Base-by-base conservation (phyloP, 257 asterid species). In the Capsicum chinense region DNA sequence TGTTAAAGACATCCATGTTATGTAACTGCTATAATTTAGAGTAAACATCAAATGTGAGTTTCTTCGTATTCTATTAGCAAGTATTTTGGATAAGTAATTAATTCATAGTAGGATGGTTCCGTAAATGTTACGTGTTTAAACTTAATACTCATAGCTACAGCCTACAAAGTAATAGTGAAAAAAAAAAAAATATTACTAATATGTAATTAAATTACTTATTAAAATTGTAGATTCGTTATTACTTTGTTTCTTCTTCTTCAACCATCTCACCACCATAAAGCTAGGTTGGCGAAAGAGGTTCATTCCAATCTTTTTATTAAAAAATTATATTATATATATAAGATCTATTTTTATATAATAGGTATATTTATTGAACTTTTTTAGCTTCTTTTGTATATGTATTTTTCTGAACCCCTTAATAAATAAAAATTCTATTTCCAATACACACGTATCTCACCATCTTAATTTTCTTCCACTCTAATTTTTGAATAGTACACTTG, bases 401-500 rank as follows among this genome's bases (percentile, higher is more conserved):
- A 44, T 6, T 44, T 44, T 44, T 44, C 6, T 44, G 7, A 44
- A 44, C 7, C 6, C 48, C 7, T 44, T 48, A 7, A 7, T 48
- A 7, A 7, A 48, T 48, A 7, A 1, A 48, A 48, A 48, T 48
- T 48, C 9, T 48, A 1, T 7, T 10, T 48, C 12, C 1, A 44
- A 4, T 26, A 26, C 48, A 44, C 0, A n/a, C 48, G 1, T 44
- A 44, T 44, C 48, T 44, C 48, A 44, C 7, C 48, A 44, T 44
- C 48, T 44, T 3, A 48, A 7, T 5, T 7, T 48, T 0, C 1
- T 13, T 66, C 26, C 26, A 58, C 26, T 39, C 50, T 6, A 39
- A 48, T 76, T 26, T 78, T 54, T 54, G 39, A 47, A 54, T 78
- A 54, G 50, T 78, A 33, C 82, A 33, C 82, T 52, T 78, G 82